Base-by-base conservation (phyloP, 768 basidiomycete species). In the Termitomyces sp. region DNA sequence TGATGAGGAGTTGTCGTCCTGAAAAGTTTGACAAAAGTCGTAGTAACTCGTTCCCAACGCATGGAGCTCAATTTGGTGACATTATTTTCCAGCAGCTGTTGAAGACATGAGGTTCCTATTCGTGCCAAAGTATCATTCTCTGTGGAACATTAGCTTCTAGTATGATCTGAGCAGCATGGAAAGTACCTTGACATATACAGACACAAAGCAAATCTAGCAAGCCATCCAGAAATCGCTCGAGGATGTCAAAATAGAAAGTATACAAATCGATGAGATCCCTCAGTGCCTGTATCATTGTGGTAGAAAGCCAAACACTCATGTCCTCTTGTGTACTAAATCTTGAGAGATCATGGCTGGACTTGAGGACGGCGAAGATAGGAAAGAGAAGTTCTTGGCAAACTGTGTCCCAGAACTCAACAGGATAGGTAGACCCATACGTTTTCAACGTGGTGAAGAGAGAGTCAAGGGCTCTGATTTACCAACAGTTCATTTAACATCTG, bases 301-400 rank as follows among this genome's bases (percentile, higher is more conserved):
- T 97, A 26, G 94, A 98, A 47, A 99, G 73, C 97, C 97, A 99
- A 28, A 99, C 94, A 65, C 94, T 97, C 94, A 98, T 96, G 64
- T 98, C 97, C 68, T 98, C 97, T 66, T 97, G 94, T 5, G 94
- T 95, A 70, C 81, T 90, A 76, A 98, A 98, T 20, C 96, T 83
- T 13, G 93, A 90, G 38, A 96, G 70, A 69, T 97, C 96, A 73
- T 94, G 90, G 64, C 86, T 91, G 16, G 93, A 95, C 65, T 92
- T 93, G 42, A 99, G 79, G 48, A 98, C 92, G 0, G 94, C 91
- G 69, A 99, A 99, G 62, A 99, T 98, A 0, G 97, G 97, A 82
- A 99, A 98, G 45, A 99, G 81, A 42, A 98, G 82, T 69, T 98
- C 92, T 70, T 92, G 88, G 77, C 92, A 96, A 61, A 98, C 85